phyloP scores from a whole-genome alignment of 805 yeast species.

The Pachysolen tannophilus region DNA sequence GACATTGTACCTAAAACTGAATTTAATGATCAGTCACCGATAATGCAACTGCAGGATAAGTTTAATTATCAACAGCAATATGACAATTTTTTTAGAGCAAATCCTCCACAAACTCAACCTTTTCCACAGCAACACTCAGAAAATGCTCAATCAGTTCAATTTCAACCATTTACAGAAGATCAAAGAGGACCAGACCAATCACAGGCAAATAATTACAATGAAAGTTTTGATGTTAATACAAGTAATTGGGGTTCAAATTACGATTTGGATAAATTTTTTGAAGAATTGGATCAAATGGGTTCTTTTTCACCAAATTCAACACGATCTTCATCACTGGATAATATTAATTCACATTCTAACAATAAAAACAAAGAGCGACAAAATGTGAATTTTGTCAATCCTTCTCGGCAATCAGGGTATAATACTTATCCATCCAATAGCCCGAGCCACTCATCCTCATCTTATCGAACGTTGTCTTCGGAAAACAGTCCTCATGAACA shows the following conservation, averaged over 20 bases:
- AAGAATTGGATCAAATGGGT: constrained; percentile 32
- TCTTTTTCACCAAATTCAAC: constrained; percentile 10
- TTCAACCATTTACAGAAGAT: too few relatives aligned
- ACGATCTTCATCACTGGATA: constrained; percentile 1
- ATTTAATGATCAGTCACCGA: neutral
- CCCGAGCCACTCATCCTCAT: too few relatives aligned
- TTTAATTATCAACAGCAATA: constrained; percentile 3
- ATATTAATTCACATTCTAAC: neutral
- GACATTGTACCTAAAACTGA: constrained; percentile 1
- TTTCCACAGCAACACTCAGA: too few relatives aligned
- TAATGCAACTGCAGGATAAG: neutral
- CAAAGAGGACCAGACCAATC: neutral
- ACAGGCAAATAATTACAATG: neutral
- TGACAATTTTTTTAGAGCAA: neutral
- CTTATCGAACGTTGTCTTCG: neutral
- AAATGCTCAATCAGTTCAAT: constrained; percentile 1
- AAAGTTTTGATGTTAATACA: constrained; percentile 7
- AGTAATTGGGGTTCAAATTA: constrained; percentile 29
- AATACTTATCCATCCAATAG: too few relatives aligned
- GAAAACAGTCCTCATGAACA: neutral
- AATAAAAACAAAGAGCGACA: too few relatives aligned
- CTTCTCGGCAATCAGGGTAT: too few relatives aligned
- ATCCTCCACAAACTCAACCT: neutral
- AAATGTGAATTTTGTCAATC: too few relatives aligned
- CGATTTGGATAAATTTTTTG: constrained; percentile 39